Evolutionary conservation across 495 filamentous ascomycete species (phyloP).

Genomic region (Neurospora sp.): DNA sequence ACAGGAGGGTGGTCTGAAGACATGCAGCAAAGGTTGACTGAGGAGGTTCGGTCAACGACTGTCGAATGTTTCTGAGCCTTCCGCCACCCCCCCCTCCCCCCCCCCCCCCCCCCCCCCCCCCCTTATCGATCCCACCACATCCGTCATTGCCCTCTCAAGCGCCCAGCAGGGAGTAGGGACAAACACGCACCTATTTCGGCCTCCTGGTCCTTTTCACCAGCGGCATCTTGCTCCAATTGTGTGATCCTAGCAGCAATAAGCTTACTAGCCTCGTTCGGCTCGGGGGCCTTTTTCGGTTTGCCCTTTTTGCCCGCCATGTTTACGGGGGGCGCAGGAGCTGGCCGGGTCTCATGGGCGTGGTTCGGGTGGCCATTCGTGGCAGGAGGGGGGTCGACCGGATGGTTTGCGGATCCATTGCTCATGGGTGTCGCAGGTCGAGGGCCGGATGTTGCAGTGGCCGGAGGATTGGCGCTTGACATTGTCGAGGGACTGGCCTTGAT

Average conservation of each 20-base stretch:
- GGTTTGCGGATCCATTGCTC: constrained; percentile 15
- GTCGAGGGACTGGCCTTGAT: constrained; percentile 1
- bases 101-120: background rate
- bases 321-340: constrained; percentile 32
- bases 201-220: constrained; percentile 90
- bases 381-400: constrained; percentile 12
- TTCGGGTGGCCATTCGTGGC: constrained; percentile 26
- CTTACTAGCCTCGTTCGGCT: constrained; percentile 80
- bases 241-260: constrained; percentile 87
- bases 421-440: constrained; percentile 20
- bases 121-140: background rate
- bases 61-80: background rate
- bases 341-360: constrained; percentile 29
- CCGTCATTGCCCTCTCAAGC: background rate
- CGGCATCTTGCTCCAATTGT: constrained; percentile 85
- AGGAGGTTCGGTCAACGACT: background rate
- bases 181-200: constrained; percentile 81
- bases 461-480: constrained; percentile 19
- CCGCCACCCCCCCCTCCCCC: background rate
- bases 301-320: constrained; percentile 49
- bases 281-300: constrained; percentile 57
- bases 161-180: background rate
- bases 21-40: background rate
- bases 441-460: constrained; percentile 16
- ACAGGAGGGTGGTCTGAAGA: background rate